phyloP scores from a whole-genome alignment of 306 rosid genomes.

The Gastrolobium villosum region DNA sequence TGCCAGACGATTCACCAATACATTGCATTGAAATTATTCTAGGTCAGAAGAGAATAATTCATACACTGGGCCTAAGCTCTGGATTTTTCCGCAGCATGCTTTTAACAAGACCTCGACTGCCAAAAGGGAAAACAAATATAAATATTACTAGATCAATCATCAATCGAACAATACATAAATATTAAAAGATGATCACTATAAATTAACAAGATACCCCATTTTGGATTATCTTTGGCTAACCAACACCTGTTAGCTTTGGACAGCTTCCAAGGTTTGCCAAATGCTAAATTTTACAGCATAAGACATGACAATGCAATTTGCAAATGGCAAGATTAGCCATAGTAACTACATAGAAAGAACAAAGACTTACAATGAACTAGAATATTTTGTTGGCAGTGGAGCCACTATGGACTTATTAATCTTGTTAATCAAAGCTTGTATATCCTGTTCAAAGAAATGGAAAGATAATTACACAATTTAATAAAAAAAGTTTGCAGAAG shows the following conservation, averaged over 20 bases:
- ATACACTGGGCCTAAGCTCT: slow-evolving; percentile 95
- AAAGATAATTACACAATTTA: slow-evolving; percentile 39
- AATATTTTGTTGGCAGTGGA: slow-evolving; percentile 94
- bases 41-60: slow-evolving; percentile 57
- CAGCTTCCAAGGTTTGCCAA: slow-evolving; percentile 16
- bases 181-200: slow-evolving; percentile 17
- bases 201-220: slow-evolving; percentile 38
- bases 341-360: slow-evolving; percentile 35
- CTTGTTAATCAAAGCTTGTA: slow-evolving; percentile 95
- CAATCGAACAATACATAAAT: slow-evolving; percentile 19
- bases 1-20: slow-evolving; percentile 32
- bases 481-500: slow-evolving; percentile 32
- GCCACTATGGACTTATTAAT: slow-evolving; percentile 96
- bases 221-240: slow-evolving; percentile 34
- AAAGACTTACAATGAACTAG: slow-evolving; percentile 86
- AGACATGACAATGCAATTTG: slow-evolving; percentile 23
- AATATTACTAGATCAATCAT: slow-evolving; percentile 44
- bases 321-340: slow-evolving; percentile 39
- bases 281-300: slow-evolving; percentile 29
- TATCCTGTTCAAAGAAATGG: slow-evolving; percentile 79
- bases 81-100: slow-evolving; percentile 99
- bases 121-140: slow-evolving; percentile 51
- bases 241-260: slow-evolving; percentile 29
- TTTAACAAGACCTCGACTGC: slow-evolving; percentile 95
- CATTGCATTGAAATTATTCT: slow-evolving; percentile 44